These are phyloP conservation scores for Eucalyptus tenuipes DNA, from an alignment of 345 rosid species.

Conservation along the genomic window DNA sequence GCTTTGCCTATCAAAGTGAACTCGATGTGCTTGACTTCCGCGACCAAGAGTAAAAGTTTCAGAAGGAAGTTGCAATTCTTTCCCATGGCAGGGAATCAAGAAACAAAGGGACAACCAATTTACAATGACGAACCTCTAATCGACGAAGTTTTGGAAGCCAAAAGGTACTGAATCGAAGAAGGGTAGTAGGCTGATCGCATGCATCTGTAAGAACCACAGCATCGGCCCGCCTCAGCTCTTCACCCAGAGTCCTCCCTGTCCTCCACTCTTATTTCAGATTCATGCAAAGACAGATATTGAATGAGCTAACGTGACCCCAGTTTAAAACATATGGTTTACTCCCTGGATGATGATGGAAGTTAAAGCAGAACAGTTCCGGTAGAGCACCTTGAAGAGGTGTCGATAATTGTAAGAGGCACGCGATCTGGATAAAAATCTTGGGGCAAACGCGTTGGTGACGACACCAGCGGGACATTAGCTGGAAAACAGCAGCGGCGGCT, in stretches of 20 bases:
- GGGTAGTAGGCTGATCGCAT: constrained; percentile 42
- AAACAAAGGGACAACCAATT: not conserved
- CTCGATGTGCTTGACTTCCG: not conserved
- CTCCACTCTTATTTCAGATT: constrained; percentile 28
- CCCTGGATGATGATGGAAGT: not conserved
- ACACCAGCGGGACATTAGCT: constrained; percentile 42
- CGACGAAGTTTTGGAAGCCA: constrained; percentile 71
- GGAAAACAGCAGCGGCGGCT: constrained; percentile 56
- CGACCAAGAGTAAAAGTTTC: not conserved
- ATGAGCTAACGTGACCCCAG: not conserved
- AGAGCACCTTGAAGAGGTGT: constrained; percentile 68
- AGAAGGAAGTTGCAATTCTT: not conserved
- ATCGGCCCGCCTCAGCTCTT: constrained; percentile 66
- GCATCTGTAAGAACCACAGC: constrained; percentile 72
- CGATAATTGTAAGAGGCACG: constrained; percentile 73
- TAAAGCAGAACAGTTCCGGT: not conserved
- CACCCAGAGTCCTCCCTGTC: constrained; percentile 42
- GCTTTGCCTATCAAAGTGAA: not conserved
- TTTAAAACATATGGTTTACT: not conserved
- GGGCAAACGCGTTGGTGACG: constrained; percentile 65
- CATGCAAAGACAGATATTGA: not conserved
- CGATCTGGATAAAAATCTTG: constrained; percentile 67
- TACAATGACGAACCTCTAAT: constrained; percentile 17
- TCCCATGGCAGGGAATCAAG: not conserved
- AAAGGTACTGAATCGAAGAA: constrained; percentile 41